Base-by-base conservation (phyloP, 1,284 basidiomycete species). In the Trichosporon sp. region DNA sequence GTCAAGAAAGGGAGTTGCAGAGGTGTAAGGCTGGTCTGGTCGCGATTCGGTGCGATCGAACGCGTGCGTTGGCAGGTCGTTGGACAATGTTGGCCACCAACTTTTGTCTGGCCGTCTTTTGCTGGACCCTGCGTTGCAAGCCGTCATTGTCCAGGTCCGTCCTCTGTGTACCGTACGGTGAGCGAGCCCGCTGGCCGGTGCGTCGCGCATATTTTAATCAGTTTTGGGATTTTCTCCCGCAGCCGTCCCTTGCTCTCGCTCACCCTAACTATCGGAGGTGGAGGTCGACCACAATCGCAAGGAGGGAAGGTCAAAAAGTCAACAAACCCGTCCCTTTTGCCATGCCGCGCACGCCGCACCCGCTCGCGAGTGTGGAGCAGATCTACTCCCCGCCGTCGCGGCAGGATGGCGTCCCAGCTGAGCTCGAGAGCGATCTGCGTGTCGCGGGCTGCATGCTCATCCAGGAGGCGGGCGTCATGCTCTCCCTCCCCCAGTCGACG, bases 401-500 rank as follows among this genome's bases (percentile, higher is more conserved):
- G 31, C 86, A 88, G 68, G 95, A 98, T 86, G 93, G 92, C 0
- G 87, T 99, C 14, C 90, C 94, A 0, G 78, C 81, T 21, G 89
- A 91, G 16, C 83, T 98, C 10, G 96, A 98, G 79, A 89, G 91
- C 69, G 94, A 96, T 78, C 87, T 98, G 40, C 87, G 95, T 64
- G 90, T 90, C 0, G 93, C 91, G 79, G 94, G 93, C 19, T 96
- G 93, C 81, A 93, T 95, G 84, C 86, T 98, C 70, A 96, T 99
- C 38, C 94, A 98, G 78, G 91, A 98, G 84, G 94, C 95, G 2
- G 96, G 96, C 35, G 88, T 96, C 63, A 88, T 98, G 66, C 87
- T 98, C 70, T 90, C 90, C 79, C 91, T 96, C 92, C 97, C 98
- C 73, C 97, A 99, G 82, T 93, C 95, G 56, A 95, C 95, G 6